Evolutionary conservation across 2,329 filamentous ascomycete species (phyloP), one percentile per base, ranked within the genome.

Genomic region (Colletotrichum navitas): DNA sequence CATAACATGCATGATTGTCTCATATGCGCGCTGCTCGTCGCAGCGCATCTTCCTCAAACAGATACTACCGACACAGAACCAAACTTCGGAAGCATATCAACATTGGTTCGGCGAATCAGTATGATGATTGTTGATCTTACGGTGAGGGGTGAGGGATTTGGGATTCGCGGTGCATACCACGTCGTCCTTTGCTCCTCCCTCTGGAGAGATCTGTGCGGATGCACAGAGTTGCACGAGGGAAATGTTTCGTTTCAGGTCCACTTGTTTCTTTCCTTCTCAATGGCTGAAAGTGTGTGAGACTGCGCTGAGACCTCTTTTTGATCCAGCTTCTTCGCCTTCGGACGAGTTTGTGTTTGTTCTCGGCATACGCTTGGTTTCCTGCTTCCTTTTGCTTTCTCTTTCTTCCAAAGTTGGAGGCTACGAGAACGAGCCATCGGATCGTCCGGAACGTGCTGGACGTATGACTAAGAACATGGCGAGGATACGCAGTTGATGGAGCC

Each of bases 191-290:
- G 7, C 24, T 36, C 34, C 63, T 52, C 24, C 43, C 43, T 45
- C 18, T 45, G 36, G 34, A 36, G 65, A 71, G 56, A 67, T 62
- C 68, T 67, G 63, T 71, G 68, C 68, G 63, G 29, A 26, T 41
- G 36, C 12, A 8, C 24, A 36, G 43, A 51, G 43, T 58, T 21
- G 18, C 36, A 21, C 18, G n/a, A 39, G 49, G 21, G 18, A 18
- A 41, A 61, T 52, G 71, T 72, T 72, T 73, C 59, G 71, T 73
- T 73, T 65, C 63, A 43, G 63, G 51, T 43, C 58, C 56, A 43
- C 14, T 47, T 45, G 43, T 59, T 45, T 45, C 39, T 61, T 39
- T 16, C 51, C 58, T 62, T 55, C 51, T 52, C 21, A 51, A 66
- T 52, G 54, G 41, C 56, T 41, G 66, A 36, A 49, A 62, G 70